Base-by-base conservation (phyloP, 164 flowering plant species). In the Vitis cinerea region DNA sequence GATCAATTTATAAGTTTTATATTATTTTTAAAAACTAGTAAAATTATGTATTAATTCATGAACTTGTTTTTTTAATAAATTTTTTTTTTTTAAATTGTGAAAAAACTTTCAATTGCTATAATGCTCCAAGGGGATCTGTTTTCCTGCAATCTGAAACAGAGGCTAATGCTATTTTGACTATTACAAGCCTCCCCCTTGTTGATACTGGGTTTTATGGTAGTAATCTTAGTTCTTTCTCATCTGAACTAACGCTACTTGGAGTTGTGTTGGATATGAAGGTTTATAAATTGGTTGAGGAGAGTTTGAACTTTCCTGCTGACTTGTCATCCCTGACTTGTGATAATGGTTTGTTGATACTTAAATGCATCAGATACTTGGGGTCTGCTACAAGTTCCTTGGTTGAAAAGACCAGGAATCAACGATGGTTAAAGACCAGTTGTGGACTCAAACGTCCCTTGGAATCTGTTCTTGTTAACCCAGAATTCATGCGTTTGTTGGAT, bases 151-250 rank as follows among this genome's bases (percentile, higher is more conserved):
- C 56, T 51, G 49, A 61, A 13, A 37, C 29, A 15, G 71, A 68
- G 5, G 57, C 67, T 4, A 56, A 64, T 2, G 27, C 72, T n/a
- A 2, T 60, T 60, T 60, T 16, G 52, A 53, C 31, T 29, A 61
- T 69, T 1, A 60, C 65, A 27, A 10, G 52, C 44, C 59, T 60
- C 9, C 59, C 56, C 52, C 50, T 69, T 13, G 29, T 69, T 51
- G 72, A 69, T 52, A 10, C 11, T 17, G 72, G n/a, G 5, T 69
- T 48, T 29, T 69, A 69, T 61, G 65, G 57, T 15, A 16, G 59
- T 49, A 14, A 7, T 48, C 16, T 69, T 48, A 59, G 54, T 10
- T n/a, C 65, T 51, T 69, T 61, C 56, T 4, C 15, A 10, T 15
- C 58, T 31, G 65, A 69, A 61, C 51, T 69, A 11, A 17, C 23